These are phyloP conservation scores for Groenewaldozyma tartarivorans DNA, from an alignment of 805 yeast species.

Conservation along the genomic window DNA sequence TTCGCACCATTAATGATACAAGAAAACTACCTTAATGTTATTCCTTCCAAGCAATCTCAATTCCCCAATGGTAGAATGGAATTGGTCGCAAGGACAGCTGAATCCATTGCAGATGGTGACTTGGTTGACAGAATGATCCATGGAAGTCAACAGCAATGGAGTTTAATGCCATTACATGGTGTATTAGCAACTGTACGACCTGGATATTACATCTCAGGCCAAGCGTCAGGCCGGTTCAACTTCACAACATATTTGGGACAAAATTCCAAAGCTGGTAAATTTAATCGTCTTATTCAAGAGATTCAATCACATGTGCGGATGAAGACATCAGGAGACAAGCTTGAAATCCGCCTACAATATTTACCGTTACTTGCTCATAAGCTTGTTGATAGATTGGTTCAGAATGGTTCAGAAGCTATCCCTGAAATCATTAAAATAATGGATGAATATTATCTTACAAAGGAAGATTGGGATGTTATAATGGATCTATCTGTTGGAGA, in stretches of 20 bases:
- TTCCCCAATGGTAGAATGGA: slow-evolving; percentile 41
- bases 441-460: slow-evolving; percentile 80
- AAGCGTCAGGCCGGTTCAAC: slow-evolving; percentile 54
- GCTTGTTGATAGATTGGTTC: slow-evolving; percentile 49
- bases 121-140: slow-evolving; percentile 72
- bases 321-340: slow-evolving; percentile 65
- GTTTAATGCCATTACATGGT: slow-evolving; percentile 84
- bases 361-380: slow-evolving; percentile 53
- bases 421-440: slow-evolving; percentile 53
- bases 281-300: slow-evolving; percentile 70
- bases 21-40: slow-evolving; percentile 73
- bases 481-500: slow-evolving; percentile 75
- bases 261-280: slow-evolving; percentile 75
- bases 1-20: slow-evolving; percentile 94
- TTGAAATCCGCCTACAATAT: slow-evolving; percentile 67
- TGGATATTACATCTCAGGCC: slow-evolving; percentile 64
- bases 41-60: slow-evolving; percentile 30
- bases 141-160: slow-evolving; percentile 90
- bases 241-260: slow-evolving; percentile 88
- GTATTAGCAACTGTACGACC: slow-evolving; percentile 80
- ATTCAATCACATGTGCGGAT: slow-evolving; percentile 80
- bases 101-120: slow-evolving; percentile 78
- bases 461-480: slow-evolving; percentile 85
- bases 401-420: slow-evolving; percentile 54
- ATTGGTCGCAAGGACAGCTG: slow-evolving; percentile 70